Evolutionary conservation across 768 basidiomycete genomes (phyloP).

Genomic region (Hygrocybe punicea): DNA sequence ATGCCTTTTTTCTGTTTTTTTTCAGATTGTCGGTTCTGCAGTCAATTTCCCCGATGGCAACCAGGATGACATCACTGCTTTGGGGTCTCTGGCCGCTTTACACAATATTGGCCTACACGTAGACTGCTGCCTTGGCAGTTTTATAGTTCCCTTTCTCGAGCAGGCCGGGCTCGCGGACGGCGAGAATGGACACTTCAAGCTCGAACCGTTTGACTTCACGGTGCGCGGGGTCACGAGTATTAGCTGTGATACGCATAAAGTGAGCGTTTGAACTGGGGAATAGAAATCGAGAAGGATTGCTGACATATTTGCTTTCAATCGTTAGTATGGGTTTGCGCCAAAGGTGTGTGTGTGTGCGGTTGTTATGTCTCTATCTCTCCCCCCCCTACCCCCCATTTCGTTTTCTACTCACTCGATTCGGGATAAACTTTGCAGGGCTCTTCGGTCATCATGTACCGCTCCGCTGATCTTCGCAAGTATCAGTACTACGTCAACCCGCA

Average conservation of each 20-base stretch:
- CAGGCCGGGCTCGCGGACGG: constrained; percentile 65
- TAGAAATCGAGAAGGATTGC: neutral
- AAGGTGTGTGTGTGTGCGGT: no score
- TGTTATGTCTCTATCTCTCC: no score
- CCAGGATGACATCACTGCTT: constrained; percentile 79
- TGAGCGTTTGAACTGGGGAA: constrained; percentile 21
- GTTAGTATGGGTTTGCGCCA: constrained; percentile 90
- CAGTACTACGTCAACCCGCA: constrained; percentile 84
- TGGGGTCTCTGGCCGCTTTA: constrained; percentile 68
- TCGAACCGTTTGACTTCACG: constrained; percentile 83
- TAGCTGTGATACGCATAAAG: constrained; percentile 96
- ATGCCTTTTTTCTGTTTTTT: constrained; percentile 3
- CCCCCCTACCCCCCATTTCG: no score
- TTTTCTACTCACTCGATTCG: constrained; percentile 4
- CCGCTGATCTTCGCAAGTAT: constrained; percentile 66
- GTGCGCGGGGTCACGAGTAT: constrained; percentile 90
- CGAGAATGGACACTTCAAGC: constrained; percentile 51
- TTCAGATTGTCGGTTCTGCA: constrained; percentile 78
- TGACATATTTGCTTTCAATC: constrained; percentile 8
- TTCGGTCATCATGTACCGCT: constrained; percentile 93
- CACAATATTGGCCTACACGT: constrained; percentile 87
- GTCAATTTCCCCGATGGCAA: constrained; percentile 84
- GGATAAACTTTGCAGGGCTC: constrained; percentile 53
- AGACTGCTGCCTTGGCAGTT: constrained; percentile 91
- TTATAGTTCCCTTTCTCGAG: constrained; percentile 91